Percentiles rank a stretch among this genome's conserved stretches.
Evolutionary conservation across 441 rosid species (phyloP).

Genomic region (Pelargonium cotyledonis): DNA sequence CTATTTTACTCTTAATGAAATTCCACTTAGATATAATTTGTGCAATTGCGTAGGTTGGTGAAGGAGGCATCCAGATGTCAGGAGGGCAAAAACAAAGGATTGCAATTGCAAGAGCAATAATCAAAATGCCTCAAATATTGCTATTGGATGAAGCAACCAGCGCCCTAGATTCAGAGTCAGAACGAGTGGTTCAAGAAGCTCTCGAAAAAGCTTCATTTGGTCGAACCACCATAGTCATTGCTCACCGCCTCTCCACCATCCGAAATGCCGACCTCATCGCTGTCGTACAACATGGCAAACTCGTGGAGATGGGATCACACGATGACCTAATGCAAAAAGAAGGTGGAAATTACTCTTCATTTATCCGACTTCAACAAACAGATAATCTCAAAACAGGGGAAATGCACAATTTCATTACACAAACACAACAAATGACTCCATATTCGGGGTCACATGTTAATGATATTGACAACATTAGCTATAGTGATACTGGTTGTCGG

Average conservation of each 20-base stretch:
- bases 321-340: conserved; percentile 15
- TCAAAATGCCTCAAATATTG: conserved; percentile 22
- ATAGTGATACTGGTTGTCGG: conserved; percentile 11
- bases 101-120: conserved; percentile 27
- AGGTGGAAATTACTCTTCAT: conserved; percentile 17
- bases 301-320: conserved; percentile 27
- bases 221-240: conserved; percentile 25
- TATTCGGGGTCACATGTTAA: no score
- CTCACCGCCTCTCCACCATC: conserved; percentile 26
- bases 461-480: no score
- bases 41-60: conserved; percentile 22
- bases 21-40: no score
- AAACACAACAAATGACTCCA: background rate
- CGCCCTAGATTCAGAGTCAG: conserved; percentile 23
- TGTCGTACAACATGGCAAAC: conserved; percentile 19
- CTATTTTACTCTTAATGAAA: no score
- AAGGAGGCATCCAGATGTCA: conserved; percentile 26
- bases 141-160: conserved; percentile 30
- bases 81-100: conserved; percentile 32
- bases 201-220: conserved; percentile 19
- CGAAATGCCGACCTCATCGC: conserved; percentile 22
- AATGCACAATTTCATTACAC: conserved; percentile 25
- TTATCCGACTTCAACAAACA: conserved; percentile 23
- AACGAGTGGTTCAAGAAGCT: conserved; percentile 26
- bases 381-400: conserved; percentile 28